These are phyloP conservation scores for Cladophialophora carrionii DNA, from an alignment of 2,329 filamentous ascomycete species.

Conservation along the genomic window DNA sequence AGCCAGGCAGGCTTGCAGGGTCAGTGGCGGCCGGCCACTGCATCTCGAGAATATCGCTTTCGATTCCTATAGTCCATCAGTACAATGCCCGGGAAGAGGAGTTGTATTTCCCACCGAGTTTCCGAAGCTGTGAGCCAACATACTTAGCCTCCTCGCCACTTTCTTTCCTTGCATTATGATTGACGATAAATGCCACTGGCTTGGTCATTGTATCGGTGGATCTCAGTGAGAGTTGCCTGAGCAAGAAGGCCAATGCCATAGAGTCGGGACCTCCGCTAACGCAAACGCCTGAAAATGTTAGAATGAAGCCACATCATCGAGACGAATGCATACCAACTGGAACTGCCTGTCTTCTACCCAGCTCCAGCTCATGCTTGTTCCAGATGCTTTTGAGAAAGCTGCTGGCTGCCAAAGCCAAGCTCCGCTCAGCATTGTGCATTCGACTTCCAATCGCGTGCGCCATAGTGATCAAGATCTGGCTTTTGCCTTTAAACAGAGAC, in stretches of 20 bases:
- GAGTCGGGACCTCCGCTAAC: slow-evolving; percentile 94
- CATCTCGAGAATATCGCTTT: slow-evolving; percentile 48
- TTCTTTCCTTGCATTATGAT: slow-evolving; percentile 61
- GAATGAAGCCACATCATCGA: background rate
- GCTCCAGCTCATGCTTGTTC: slow-evolving; percentile 4
- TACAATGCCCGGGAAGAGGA: slow-evolving; percentile 6
- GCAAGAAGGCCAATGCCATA: slow-evolving; percentile 88
- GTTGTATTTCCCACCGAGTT: slow-evolving; percentile 46
- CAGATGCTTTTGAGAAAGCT: slow-evolving; percentile 9
- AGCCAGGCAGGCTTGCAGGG: slow-evolving; percentile 59
- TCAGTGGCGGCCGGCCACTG: slow-evolving; percentile 55
- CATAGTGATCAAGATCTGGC: background rate
- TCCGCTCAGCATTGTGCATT: background rate
- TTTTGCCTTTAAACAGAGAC: background rate
- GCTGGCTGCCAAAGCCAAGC: background rate
- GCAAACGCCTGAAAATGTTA: slow-evolving; percentile 57
- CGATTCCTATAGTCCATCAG: slow-evolving; percentile 41
- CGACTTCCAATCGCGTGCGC: background rate
- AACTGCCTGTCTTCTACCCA: background rate
- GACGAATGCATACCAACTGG: slow-evolving; percentile 21
- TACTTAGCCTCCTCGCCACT: slow-evolving; percentile 59
- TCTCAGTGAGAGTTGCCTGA: slow-evolving; percentile 51
- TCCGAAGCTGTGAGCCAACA: slow-evolving; percentile 52
- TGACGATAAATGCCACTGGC: slow-evolving; percentile 62
- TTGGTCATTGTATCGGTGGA: slow-evolving; percentile 33